Evolutionary conservation across 176 grass and related monocot species (phyloP).

Genomic region (Lolium rigidum): DNA sequence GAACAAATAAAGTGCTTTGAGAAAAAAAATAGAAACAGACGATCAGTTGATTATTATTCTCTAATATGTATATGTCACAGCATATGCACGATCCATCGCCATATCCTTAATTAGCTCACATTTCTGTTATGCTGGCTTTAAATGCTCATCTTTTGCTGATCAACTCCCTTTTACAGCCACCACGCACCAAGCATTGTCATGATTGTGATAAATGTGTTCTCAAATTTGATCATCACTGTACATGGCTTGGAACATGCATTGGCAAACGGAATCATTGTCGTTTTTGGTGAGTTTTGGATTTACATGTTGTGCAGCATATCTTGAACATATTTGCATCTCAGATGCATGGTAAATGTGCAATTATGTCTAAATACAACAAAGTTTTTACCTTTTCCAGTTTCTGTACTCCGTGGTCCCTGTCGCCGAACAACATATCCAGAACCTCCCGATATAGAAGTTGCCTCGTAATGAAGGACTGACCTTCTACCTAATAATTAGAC

Average conservation of each 20-base stretch:
- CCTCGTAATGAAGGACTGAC: neutral
- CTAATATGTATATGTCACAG: slow-evolving; percentile 27
- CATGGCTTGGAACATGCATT: slow-evolving; percentile 93
- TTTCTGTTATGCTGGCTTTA: slow-evolving; percentile 25
- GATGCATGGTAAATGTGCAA: neutral
- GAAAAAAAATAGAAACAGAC: neutral
- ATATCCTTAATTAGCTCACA: neutral
- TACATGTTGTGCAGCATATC: neutral
- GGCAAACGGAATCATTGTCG: slow-evolving; percentile 78
- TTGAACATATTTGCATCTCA: slow-evolving; percentile 1
- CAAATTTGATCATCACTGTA: slow-evolving; percentile 95
- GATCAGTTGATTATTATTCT: neutral
- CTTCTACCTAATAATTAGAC: slow-evolving; percentile 12
- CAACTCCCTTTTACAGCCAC: slow-evolving; percentile 68
- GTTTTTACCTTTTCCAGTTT: neutral
- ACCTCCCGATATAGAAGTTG: neutral
- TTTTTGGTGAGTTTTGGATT: slow-evolving; percentile 75
- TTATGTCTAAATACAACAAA: neutral
- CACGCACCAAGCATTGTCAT: slow-evolving; percentile 87
- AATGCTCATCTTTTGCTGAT: slow-evolving; percentile 24
- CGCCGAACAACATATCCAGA: neutral
- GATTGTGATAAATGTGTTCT: slow-evolving; percentile 96
- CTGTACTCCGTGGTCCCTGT: neutral
- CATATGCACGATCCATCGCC: neutral
- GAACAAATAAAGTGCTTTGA: neutral